phyloP scores from a whole-genome alignment of 2,329 filamentous ascomycete genomes.

The Phoma sp. region DNA sequence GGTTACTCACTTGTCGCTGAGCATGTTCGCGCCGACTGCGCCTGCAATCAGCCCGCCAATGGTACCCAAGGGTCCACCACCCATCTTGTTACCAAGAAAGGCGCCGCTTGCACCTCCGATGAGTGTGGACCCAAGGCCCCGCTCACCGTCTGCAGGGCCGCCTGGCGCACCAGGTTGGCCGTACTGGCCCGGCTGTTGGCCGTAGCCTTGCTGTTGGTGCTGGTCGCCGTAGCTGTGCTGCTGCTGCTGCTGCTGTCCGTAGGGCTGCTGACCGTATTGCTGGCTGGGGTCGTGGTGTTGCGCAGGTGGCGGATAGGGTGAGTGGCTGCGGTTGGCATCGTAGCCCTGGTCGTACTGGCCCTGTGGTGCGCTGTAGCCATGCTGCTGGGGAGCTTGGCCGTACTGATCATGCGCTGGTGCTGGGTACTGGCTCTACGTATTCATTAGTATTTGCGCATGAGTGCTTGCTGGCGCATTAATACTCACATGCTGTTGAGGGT shows the following conservation, averaged over 20 bases:
- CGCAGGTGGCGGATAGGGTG: conserved; percentile 44
- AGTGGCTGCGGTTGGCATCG: conserved; percentile 46
- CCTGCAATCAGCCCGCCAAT: conserved; percentile 61
- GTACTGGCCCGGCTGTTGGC: conserved; percentile 38
- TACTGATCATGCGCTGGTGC: conserved; percentile 40
- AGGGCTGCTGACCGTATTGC: conserved; percentile 29
- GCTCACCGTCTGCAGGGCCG: conserved; percentile 57
- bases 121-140: conserved; percentile 63
- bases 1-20: conserved; percentile 53
- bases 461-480: conserved; percentile 16
- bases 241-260: conserved; percentile 29
- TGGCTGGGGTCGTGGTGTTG: conserved; percentile 34
- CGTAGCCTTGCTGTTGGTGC: conserved; percentile 20
- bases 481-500: conserved; percentile 37
- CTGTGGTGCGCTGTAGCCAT: conserved; percentile 40
- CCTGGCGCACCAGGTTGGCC: conserved; percentile 49
- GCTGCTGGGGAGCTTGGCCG: conserved; percentile 30
- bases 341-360: conserved; percentile 43
- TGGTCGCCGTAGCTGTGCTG: conserved; percentile 44
- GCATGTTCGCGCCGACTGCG: conserved; percentile 62
- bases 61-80: conserved; percentile 61
- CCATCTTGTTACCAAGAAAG: conserved; percentile 62
- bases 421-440: conserved; percentile 36
- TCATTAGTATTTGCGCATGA: conserved; percentile 21
- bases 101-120: conserved; percentile 63